Evolutionary conservation across 371 early-diverging fungal genomes (phyloP), one percentile per base, ranked within the genome.

Genomic region (Syncephalastrum racemosum): DNA sequence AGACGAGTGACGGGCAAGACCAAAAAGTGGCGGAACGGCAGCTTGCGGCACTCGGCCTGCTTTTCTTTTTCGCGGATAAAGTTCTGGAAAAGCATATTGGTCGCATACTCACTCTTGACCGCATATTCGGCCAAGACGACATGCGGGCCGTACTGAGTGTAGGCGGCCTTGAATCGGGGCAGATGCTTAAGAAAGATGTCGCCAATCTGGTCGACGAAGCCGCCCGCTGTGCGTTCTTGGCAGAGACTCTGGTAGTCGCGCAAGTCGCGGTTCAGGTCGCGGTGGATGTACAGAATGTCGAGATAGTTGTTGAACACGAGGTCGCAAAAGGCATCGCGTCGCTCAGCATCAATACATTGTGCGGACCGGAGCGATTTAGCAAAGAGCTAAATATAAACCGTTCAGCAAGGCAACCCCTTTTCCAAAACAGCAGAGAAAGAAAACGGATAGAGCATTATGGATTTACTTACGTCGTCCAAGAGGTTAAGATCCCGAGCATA

Each of bases 131-230:
- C 90, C 59, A 85, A 82, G 4, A 89, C 85, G 47, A 94, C 93
- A 63, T 92, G 87, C 8, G 91, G 91, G 22, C 95, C 93, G 70
- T 97, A 97, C 24, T 76, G 79, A 3, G 92, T 79, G 58, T 92
- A 95, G 0, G 88, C 85, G 39, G 86, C 74, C 62, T 78, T 73
- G 42, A 95, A 87, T 16, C 75, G 71, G 45, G 79, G 62, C 1
- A 90, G 81, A 60, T 89, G 83, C 24, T 80, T 73, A 31, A 90
- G 55, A 58, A 97, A 89, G 31, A 95, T 89, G 60, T 95, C 93
- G 27, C 96, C 96, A 25, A 97, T 78, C 58, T 85, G 81, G 53
- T 88, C 83, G 20, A 95, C 88, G 18, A 93, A 71, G 43, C 77
- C 79, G 22, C 62, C 67, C 1, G 27, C 62, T 15, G 54, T 64